Evolutionary conservation across 345 rosid species (phyloP).

Genomic region (Camelina laxa): DNA sequence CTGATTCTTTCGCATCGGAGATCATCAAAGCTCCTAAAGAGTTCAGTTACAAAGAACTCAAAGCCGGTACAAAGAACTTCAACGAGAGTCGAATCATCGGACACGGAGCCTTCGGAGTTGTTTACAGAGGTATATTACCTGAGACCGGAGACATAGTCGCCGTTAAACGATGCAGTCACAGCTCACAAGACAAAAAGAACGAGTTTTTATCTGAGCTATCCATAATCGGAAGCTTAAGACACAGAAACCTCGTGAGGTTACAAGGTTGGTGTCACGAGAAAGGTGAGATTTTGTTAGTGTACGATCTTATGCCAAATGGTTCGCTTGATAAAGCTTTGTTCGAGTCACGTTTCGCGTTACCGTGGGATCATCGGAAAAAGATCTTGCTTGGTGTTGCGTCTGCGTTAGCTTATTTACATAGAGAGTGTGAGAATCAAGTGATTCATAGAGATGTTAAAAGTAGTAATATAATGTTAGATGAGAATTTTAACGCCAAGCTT

Average conservation of each 20-base stretch:
- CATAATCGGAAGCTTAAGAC: conserved; percentile 85
- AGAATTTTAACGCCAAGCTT: conserved; percentile 58
- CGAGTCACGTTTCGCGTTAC: conserved; percentile 49
- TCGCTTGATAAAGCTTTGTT: conserved; percentile 57
- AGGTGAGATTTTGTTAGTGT: conserved; percentile 85
- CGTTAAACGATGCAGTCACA: conserved; percentile 86
- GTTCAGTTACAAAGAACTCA: conserved; percentile 83
- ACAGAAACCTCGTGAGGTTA: conserved; percentile 79
- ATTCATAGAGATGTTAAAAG: conserved; percentile 64
- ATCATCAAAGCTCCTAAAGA: conserved; percentile 85
- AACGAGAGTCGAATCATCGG: conserved; percentile 75
- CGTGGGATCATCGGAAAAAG: conserved; percentile 61
- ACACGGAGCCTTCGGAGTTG: conserved; percentile 89
- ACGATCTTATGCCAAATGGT: conserved; percentile 96
- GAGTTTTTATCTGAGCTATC: conserved; percentile 90
- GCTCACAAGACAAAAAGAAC: conserved; percentile 72
- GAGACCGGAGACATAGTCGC: conserved; percentile 85
- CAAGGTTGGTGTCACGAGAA: conserved; percentile 99
- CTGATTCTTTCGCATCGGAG: conserved; percentile 80
- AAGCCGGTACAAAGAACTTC: conserved; percentile 75
- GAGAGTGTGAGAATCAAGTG: conserved; percentile 67
- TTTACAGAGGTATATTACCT: conserved; percentile 77
- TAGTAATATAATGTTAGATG: conserved; percentile 65
- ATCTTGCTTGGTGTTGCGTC: conserved; percentile 61
- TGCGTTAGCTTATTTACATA: conserved; percentile 61